Percentiles rank a stretch among this genome's conserved stretches.
phyloP scores from a whole-genome alignment of 345 rosid genomes.

The Excoecaria cochinchinensis region DNA sequence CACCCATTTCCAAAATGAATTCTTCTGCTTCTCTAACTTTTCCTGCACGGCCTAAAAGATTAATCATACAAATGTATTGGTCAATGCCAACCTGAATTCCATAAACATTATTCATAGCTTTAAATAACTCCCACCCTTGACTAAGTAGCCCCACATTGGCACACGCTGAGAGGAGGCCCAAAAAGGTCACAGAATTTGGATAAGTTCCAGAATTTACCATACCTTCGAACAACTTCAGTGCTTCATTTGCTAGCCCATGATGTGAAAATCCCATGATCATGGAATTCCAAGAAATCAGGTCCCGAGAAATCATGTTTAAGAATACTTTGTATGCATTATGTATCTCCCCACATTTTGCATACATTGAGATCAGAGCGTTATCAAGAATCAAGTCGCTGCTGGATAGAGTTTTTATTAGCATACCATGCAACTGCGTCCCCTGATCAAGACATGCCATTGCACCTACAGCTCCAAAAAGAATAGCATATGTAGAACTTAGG shows the following conservation, averaged over 20 bases:
- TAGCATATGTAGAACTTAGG: slow-evolving; percentile 36
- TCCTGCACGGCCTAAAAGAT: slow-evolving; percentile 57
- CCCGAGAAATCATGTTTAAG: slow-evolving; percentile 37
- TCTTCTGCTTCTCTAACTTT: slow-evolving; percentile 51
- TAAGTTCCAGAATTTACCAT: slow-evolving; percentile 40
- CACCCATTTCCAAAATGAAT: slow-evolving; percentile 39
- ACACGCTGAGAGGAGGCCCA: slow-evolving; percentile 51
- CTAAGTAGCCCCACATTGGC: slow-evolving; percentile 42
- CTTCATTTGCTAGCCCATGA: slow-evolving; percentile 47
- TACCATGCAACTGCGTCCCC: slow-evolving; percentile 59
- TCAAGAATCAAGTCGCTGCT: slow-evolving; percentile 38
- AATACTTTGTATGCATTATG: slow-evolving; percentile 40
- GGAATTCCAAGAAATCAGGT: slow-evolving; percentile 57
- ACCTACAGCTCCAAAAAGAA: slow-evolving; percentile 66
- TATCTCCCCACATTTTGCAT: slow-evolving; percentile 55
- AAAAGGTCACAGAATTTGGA: slow-evolving; percentile 52
- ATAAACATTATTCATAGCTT: slow-evolving; percentile 34
- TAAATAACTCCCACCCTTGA: slow-evolving; percentile 40
- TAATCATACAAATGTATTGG: slow-evolving; percentile 49
- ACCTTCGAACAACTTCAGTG: slow-evolving; percentile 34
- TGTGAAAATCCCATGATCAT: slow-evolving; percentile 55
- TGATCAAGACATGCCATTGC: slow-evolving; percentile 60
- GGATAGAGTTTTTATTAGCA: slow-evolving; percentile 43
- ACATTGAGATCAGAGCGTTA: slow-evolving; percentile 55
- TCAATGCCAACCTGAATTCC: slow-evolving; percentile 38